Evolutionary conservation across 116 monocot genomes (phyloP).

Genomic region (Posidonia oceanica): DNA sequence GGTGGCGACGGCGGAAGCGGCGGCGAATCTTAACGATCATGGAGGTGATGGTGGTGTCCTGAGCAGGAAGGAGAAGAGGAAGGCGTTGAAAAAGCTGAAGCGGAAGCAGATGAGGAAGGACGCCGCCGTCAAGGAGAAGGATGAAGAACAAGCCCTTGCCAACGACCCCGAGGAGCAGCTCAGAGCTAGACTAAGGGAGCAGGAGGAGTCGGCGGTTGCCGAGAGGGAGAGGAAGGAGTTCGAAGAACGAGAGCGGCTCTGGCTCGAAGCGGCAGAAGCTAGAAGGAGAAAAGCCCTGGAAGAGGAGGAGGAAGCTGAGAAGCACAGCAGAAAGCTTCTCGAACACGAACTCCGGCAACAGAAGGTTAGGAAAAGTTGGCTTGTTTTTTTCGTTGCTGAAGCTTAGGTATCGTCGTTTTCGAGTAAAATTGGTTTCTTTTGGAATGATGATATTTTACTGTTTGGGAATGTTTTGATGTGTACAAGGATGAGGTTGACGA

Average conservation of each 20-base stretch:
- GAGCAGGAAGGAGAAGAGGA: conserved; percentile 74
- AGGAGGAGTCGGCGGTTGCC: conserved; percentile 50
- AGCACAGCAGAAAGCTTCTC: conserved; percentile 15
- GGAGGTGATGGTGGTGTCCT: background rate
- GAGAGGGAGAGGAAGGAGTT: conserved; percentile 59
- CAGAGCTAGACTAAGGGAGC: conserved; percentile 25
- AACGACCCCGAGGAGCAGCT: conserved; percentile 72
- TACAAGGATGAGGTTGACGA: conserved; percentile 3
- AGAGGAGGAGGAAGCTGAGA: conserved; percentile 24
- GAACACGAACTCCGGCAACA: conserved; percentile 12
- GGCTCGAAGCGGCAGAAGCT: conserved; percentile 44
- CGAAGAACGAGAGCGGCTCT: conserved; percentile 77
- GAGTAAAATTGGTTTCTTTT: background rate
- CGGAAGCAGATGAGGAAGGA: conserved; percentile 58
- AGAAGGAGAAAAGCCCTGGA: conserved; percentile 23
- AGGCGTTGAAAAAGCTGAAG: conserved; percentile 68
- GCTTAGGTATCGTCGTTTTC: too few species aligned
- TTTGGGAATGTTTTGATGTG: background rate
- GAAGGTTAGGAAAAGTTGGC: background rate
- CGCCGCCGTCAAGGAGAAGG: conserved; percentile 41
- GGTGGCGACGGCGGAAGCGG: background rate
- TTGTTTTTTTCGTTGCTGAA: too few species aligned
- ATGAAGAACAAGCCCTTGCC: conserved; percentile 40
- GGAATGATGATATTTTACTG: background rate
- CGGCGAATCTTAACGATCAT: background rate